phyloP scores from a whole-genome alignment of 2,329 filamentous ascomycete species.

The Fusarium dimerum region DNA sequence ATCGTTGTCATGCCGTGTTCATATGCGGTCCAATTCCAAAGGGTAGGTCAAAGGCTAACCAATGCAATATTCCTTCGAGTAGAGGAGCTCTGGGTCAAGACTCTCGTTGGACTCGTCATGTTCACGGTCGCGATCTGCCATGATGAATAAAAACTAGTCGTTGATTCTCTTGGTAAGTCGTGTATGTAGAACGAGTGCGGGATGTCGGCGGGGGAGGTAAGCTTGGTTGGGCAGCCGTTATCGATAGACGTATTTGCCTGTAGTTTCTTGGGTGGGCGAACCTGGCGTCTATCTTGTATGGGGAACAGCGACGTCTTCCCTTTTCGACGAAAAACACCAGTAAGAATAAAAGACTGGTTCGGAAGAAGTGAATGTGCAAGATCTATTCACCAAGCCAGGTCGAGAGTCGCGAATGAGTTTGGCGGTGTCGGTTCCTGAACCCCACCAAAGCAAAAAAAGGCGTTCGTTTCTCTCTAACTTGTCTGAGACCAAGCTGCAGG shows the following conservation, averaged over 20 bases:
- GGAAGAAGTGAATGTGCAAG: no score
- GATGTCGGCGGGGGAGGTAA: neutral
- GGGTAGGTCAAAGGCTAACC: conserved; percentile 50
- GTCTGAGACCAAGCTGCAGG: conserved; percentile 10
- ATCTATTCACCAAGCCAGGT: neutral
- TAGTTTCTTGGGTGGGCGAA: no score
- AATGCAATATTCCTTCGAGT: conserved; percentile 91
- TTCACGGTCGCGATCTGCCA: conserved; percentile 52
- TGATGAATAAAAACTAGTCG: conserved; percentile 26
- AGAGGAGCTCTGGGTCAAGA: conserved; percentile 83
- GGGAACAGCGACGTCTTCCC: no score
- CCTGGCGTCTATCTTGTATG: no score
- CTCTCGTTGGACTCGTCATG: conserved; percentile 52
- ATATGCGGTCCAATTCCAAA: neutral
- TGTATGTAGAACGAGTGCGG: neutral
- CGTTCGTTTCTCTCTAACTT: conserved; percentile 8
- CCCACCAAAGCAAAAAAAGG: conserved; percentile 21
- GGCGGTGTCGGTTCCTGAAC: conserved; percentile 26
- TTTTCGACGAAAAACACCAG: no score
- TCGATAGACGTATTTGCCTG: no score
- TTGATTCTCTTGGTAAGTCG: neutral
- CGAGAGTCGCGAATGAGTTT: conserved; percentile 1
- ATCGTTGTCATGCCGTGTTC: conserved; percentile 6
- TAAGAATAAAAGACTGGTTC: no score
- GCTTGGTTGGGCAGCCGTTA: neutral